Evolutionary conservation across 495 filamentous ascomycete species (phyloP), one percentile per base, ranked within the genome.

Genomic region (Apodospora peruviana): DNA sequence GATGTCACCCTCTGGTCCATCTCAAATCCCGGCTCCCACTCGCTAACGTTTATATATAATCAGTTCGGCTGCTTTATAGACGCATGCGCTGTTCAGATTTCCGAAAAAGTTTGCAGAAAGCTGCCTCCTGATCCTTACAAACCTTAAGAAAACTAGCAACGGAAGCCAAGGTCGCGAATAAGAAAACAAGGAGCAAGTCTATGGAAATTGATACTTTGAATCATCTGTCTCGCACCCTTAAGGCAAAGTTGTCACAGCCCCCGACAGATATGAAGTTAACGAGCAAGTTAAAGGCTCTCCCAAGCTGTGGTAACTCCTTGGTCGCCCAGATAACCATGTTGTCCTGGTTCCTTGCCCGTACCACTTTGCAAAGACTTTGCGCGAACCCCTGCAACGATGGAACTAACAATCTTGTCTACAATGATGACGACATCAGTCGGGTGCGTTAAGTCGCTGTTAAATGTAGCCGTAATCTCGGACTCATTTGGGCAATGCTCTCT

Each of bases 401-500:
- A 40, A 40, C 22, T 21, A 14, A 40, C 38, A 40, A 40, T 14
- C 38, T 40, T 21, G 38, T 40, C 38, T 19, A 40, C 38, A 21
- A 40, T 40, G 38, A 40, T 16, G 17, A 40, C 38, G 18, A 19
- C 38, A 21, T 40, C 38, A 14, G 22, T 14, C 5, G 38, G 38
- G 4, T 40, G 16, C 16, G n/a, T 14, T 14, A 40, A 14, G 38
- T 40, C 38, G 38, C 38, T 40, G 38, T 40, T 40, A 17, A 40
- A 40, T 40, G 38, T 19, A 21, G 38, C 38, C 38, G 38, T 40
- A 40, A 40, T 40, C 38, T 40, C 18, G 38, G 38, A 20, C 5
- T 40, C 38, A 21, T 40, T 19, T 2, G 38, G 38, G 38, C 38
- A 40, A 21, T 7, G 14, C 14, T 40, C 38, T 40, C 38, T 19